phyloP scores from a whole-genome alignment of 768 basidiomycete species.

The Lentinula sp. region DNA sequence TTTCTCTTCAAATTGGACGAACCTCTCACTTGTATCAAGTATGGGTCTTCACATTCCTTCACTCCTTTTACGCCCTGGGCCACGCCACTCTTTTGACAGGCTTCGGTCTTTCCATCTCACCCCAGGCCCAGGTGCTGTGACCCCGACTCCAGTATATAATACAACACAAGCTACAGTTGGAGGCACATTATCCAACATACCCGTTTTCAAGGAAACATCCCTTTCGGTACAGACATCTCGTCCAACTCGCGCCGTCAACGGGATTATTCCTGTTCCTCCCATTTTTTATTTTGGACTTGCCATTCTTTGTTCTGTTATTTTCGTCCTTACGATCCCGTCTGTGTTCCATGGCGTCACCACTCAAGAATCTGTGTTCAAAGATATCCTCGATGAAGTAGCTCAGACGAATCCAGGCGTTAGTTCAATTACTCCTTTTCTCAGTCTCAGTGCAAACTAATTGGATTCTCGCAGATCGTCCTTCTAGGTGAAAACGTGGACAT shows the following conservation, averaged over 20 bases:
- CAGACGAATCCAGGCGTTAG: conserved; percentile 38
- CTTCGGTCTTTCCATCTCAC: conserved; percentile 39
- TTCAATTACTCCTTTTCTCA: neutral
- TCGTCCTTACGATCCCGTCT: conserved; percentile 40
- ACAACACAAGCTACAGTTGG: neutral
- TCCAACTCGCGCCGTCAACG: neutral
- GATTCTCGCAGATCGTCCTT: conserved; percentile 38
- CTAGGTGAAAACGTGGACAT: conserved; percentile 53
- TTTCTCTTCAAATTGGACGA: neutral
- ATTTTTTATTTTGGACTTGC: conserved; percentile 25
- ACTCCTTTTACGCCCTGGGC: conserved; percentile 21
- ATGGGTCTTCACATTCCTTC: conserved; percentile 21
- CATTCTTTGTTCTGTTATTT: conserved; percentile 38
- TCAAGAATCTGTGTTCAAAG: conserved; percentile 34
- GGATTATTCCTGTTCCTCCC: conserved; percentile 5
- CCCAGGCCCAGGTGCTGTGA: neutral
- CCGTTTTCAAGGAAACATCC: neutral
- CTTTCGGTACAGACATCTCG: neutral
- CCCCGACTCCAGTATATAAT: neutral
- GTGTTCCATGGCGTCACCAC: conserved; percentile 40
- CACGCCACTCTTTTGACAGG: conserved; percentile 28
- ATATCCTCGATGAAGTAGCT: conserved; percentile 33
- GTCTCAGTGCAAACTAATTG: neutral
- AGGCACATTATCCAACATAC: neutral
- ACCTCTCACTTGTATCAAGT: conserved; percentile 2